A percentile compares a stretch with the other conserved stretches of the same genome.
These are phyloP conservation scores for Entelexis sorbosivorans DNA, from an alignment of 1,139 yeast genomes.

Conservation along the genomic window DNA sequence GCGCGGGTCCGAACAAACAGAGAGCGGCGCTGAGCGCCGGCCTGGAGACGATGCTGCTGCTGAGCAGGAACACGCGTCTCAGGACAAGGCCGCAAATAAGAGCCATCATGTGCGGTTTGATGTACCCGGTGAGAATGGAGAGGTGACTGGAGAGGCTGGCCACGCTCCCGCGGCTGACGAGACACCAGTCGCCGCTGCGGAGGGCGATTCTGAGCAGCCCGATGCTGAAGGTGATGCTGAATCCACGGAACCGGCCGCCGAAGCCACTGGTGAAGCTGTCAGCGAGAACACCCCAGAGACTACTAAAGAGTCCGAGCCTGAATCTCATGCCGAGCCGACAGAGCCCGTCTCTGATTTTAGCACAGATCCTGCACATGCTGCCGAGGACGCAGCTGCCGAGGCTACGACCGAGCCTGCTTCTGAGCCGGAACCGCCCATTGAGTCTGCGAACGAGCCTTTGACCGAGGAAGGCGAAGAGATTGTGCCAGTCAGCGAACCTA, in stretches of 20 bases:
- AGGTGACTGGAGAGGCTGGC: neutral
- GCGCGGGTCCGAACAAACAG: neutral
- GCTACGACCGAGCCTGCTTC: neutral
- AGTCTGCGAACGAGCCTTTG: neutral
- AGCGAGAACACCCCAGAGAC: neutral
- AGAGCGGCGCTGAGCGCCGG: neutral
- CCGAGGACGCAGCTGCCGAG: neutral
- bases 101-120: slow-evolving; percentile 1
- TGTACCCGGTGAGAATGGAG: neutral
- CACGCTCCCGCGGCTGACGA: neutral
- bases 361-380: neutral
- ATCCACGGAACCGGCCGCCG: no score
- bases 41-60: neutral
- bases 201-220: neutral
- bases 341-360: no score
- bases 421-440: neutral
- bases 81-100: neutral
- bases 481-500: no score
- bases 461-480: neutral
- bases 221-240: neutral
- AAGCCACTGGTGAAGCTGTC: no score
- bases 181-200: neutral
- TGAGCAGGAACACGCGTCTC: neutral
- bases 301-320: neutral
- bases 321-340: neutral